These are phyloP conservation scores for Penicillium sp. DNA, from an alignment of 2,329 filamentous ascomycete species.

Conservation along the genomic window DNA sequence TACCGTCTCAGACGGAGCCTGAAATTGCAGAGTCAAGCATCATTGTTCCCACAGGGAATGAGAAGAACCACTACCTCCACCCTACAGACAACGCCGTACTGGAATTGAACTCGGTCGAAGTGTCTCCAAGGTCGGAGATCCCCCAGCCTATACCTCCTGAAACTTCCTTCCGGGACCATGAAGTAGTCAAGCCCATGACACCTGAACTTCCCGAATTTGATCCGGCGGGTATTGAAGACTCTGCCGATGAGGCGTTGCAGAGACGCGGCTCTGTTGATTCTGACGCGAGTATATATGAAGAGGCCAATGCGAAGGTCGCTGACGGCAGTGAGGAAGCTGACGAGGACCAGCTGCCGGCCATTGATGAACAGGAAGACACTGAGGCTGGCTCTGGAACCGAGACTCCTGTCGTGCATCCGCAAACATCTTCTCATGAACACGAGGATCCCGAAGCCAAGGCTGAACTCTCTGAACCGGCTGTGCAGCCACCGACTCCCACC, in stretches of 20 bases:
- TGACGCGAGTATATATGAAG: slow-evolving; percentile 29
- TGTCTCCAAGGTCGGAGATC: neutral
- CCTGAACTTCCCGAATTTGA: slow-evolving; percentile 17
- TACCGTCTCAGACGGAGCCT: slow-evolving; percentile 26
- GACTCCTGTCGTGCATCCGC: neutral
- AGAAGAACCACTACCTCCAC: slow-evolving; percentile 9
- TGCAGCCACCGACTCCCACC: neutral
- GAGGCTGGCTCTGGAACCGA: slow-evolving; percentile 1
- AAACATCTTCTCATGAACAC: slow-evolving; percentile 1
- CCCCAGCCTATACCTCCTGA: slow-evolving; percentile 1
- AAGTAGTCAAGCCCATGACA: slow-evolving; percentile 12
- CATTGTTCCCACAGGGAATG: neutral
- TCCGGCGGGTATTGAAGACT: slow-evolving; percentile 9
- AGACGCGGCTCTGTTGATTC: slow-evolving; percentile 26
- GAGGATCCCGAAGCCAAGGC: slow-evolving; percentile 4
- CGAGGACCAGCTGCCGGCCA: neutral
- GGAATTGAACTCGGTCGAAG: slow-evolving; percentile 8
- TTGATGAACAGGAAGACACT: neutral
- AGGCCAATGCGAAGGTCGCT: slow-evolving; percentile 22
- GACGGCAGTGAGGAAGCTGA: neutral
- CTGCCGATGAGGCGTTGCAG: slow-evolving; percentile 11
- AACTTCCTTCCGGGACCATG: slow-evolving; percentile 12
- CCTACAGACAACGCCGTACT: slow-evolving; percentile 14
- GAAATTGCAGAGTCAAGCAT: slow-evolving; percentile 9
- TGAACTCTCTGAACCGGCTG: neutral